These are phyloP conservation scores for Elsinoe fawcettii DNA, from an alignment of 2,329 filamentous ascomycete species.

Conservation along the genomic window DNA sequence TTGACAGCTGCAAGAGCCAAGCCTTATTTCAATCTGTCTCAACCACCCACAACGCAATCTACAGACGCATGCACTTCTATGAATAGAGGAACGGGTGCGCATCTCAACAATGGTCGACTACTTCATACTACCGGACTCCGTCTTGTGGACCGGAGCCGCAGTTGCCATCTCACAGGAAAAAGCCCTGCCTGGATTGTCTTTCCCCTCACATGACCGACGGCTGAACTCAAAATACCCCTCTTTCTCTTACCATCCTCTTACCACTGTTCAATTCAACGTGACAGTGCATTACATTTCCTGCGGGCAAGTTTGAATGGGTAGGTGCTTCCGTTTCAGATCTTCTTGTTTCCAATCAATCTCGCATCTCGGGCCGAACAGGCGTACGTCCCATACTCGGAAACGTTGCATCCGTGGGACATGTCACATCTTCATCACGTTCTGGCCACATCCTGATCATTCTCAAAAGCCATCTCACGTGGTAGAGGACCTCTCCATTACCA, in stretches of 20 bases:
- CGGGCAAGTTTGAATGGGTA: background rate
- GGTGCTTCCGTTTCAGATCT: constrained; percentile 3
- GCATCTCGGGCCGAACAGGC: background rate
- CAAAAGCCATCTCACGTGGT: constrained; percentile 5
- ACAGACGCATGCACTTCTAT: constrained; percentile 1
- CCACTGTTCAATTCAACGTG: background rate
- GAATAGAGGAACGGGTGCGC: background rate
- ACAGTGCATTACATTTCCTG: background rate
- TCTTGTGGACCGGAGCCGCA: background rate
- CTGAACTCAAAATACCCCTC: background rate
- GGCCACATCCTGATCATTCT: background rate
- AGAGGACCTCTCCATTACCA: background rate
- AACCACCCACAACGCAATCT: background rate
- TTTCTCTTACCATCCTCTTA: background rate
- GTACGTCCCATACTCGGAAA: background rate
- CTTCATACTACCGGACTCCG: background rate
- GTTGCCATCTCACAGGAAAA: background rate
- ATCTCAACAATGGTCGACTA: background rate
- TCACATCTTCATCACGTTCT: background rate
- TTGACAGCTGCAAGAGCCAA: background rate
- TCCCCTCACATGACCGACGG: background rate
- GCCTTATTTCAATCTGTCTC: background rate
- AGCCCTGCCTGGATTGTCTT: background rate
- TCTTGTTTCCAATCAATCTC: constrained; percentile 1
- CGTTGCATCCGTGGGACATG: background rate